Evolutionary conservation across 2,329 filamentous ascomycete species (phyloP), one percentile per base, ranked within the genome.

Genomic region (Pezicula carpinea): DNA sequence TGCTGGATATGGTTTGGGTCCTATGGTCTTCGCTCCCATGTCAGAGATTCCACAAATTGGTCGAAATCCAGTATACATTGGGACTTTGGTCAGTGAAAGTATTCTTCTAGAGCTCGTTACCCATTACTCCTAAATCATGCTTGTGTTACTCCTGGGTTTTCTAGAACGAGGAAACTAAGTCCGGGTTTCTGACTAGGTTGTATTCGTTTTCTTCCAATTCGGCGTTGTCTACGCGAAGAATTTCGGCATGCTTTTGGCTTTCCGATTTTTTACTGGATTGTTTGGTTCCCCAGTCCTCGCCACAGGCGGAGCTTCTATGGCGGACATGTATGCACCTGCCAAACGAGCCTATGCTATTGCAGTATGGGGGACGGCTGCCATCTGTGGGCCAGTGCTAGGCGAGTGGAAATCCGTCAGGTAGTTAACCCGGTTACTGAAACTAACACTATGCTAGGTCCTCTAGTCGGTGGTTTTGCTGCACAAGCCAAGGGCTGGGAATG

Each of bases 281-380:
- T 80, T 83, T 53, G 80, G 80, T 13, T 77, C 73, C 4, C 82
- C 82, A 0, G 80, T 76, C 57, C 64, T 86, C 14, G 80, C 81
- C 0, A 83, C 75, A 0, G 73, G 72, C 8, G 73, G 68, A 33
- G 75, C 74, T 3, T 71, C 73, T 0, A 60, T 77, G 0, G 66
- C 64, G 11, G 75, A 79, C 53, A 73, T 78, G 54, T 79, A 76
- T 57, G 72, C 66, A 45, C 62, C 79, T n/a, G 65, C 74, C 53
- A 69, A 74, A n/a, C 60, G 81, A 1, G 77, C 80, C 0, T 81
- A 80, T 52, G 72, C 73, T 6, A 70, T 85, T 56, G 74, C 74
- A 48, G 69, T 74, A 0, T 85, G 80, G 80, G 79, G 78, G 3
- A 64, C 71, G 3, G 67, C 72, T 6, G 67, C 67, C 1, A 63